Percentiles rank a stretch among this genome's conserved stretches.
These are phyloP conservation scores for Macrophomina tecta DNA, from an alignment of 2,329 filamentous ascomycete genomes.

Conservation along the genomic window DNA sequence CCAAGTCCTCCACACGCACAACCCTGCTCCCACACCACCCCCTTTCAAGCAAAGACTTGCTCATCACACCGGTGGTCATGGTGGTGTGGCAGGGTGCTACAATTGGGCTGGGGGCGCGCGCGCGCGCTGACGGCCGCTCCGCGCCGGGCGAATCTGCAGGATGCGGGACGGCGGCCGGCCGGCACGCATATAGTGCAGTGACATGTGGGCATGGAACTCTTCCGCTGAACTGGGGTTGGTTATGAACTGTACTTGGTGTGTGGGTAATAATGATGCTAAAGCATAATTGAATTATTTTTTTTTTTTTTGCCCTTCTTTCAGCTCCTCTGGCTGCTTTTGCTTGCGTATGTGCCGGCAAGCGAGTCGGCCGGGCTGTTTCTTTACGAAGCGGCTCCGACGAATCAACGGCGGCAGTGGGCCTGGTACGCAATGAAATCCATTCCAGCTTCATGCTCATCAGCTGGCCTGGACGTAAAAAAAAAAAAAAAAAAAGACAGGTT, in stretches of 20 bases:
- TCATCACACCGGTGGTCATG: background rate
- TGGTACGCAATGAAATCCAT: conserved; percentile 18
- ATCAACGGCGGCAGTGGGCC: conserved; percentile 14
- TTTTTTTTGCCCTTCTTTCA: background rate
- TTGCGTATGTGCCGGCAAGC: background rate
- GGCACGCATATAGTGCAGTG: background rate
- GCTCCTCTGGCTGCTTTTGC: background rate
- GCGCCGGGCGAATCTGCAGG: conserved; percentile 24
- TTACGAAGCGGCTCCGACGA: conserved; percentile 4
- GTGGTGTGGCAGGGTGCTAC: background rate
- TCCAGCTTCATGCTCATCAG: conserved; percentile 2
- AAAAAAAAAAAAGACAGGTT: background rate
- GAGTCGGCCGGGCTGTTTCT: background rate
- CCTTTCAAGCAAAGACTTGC: background rate
- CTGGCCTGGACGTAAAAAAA: background rate
- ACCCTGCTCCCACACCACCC: too few relatives aligned
- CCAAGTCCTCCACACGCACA: background rate
- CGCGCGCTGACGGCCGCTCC: conserved; percentile 19
- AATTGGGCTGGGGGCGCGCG: background rate
- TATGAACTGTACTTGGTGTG: background rate
- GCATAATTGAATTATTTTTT: background rate
- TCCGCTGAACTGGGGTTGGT: background rate
- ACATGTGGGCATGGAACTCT: background rate
- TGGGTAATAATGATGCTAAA: background rate
- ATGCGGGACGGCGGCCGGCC: conserved; percentile 23